Evolutionary conservation across 345 rosid species (phyloP).

Genomic region (Physaria fendleri): DNA sequence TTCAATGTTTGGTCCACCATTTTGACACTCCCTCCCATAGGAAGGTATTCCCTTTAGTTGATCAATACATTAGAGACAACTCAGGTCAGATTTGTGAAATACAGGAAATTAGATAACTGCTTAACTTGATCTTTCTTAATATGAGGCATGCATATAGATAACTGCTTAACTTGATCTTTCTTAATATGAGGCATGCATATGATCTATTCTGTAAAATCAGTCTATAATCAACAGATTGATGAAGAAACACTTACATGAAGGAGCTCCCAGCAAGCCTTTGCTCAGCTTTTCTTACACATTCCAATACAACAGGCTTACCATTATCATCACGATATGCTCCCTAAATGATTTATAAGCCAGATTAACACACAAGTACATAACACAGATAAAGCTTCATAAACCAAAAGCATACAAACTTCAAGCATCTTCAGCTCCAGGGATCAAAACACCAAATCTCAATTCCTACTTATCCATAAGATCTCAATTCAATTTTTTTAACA

Average conservation of each 20-base stretch:
- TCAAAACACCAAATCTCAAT: background rate
- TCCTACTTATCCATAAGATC: background rate
- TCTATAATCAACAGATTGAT: too few species aligned
- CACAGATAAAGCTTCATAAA: background rate
- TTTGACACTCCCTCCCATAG: conserved; percentile 92
- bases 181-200: conserved; percentile 3
- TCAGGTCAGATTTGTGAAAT: background rate
- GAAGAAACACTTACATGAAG: conserved; percentile 55
- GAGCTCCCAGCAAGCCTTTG: conserved; percentile 66
- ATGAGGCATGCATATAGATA: conserved; percentile 1
- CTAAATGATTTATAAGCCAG: conserved; percentile 17
- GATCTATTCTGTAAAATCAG: too few species aligned
- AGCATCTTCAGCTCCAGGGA: background rate
- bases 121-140: background rate
- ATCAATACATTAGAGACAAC: background rate
- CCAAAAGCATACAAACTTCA: conserved; percentile 1
- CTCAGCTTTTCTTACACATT: conserved; percentile 92
- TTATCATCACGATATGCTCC: conserved; percentile 96
- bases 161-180: background rate
- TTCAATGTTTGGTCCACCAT: conserved; percentile 90
- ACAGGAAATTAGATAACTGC: background rate
- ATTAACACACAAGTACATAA: background rate
- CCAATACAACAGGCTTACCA: conserved; percentile 88
- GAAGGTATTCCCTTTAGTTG: conserved; percentile 81
- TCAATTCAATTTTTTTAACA: background rate